Base-by-base conservation (phyloP, 352 stramenopile genomes). In the Peronospora destructor region DNA sequence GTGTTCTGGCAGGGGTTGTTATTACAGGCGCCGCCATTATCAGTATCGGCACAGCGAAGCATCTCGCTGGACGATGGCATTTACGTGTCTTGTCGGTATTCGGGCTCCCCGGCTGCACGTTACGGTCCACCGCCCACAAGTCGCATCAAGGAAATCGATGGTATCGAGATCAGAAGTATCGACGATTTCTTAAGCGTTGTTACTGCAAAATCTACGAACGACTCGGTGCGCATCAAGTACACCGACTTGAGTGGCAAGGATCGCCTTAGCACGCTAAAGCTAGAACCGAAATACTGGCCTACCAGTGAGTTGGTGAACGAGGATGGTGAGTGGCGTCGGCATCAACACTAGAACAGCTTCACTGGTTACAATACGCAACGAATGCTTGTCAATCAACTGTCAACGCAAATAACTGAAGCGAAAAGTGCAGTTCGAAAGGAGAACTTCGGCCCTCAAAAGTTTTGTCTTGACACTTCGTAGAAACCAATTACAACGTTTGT, bases 1-100 rank as follows among this genome's bases (percentile, higher is more conserved):
- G 73, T 97, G 38, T 89, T 95, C 49, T 97, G 87, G 87, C 83
- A 91, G 26, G 90, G 90, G 4, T 70, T 96, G 21, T 54, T 96
- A 33, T 56, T 97, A 4, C 90, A 97, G 49, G 82, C 77, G 17
- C 82, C 87, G 2, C 90, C 92, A 9, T 65, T 95, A 1, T 88
- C 85, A 2, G 86, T 95, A 2, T 87, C 78, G 10, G 87, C 80
- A 0, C 83, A 93, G 49, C 79, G 83, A 16, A 81, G 80, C 38
- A 88, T 93, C 38, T 85, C 75, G 12, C 46, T 89, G 21, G 77
- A 91, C 14, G 83, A 93, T 56, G 83, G 83, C 4, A 79, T 93
- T 23, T 93, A 93, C 49, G 79, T 93, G 17, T 93, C 83, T 4
- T 93, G 83, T 29, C 76, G 79, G n/a, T 92, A 87, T 64, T 87